Evolutionary conservation across 2,329 filamentous ascomycete genomes (phyloP), one percentile per base, ranked within the genome.

Genomic region (Epichloe baconii): DNA sequence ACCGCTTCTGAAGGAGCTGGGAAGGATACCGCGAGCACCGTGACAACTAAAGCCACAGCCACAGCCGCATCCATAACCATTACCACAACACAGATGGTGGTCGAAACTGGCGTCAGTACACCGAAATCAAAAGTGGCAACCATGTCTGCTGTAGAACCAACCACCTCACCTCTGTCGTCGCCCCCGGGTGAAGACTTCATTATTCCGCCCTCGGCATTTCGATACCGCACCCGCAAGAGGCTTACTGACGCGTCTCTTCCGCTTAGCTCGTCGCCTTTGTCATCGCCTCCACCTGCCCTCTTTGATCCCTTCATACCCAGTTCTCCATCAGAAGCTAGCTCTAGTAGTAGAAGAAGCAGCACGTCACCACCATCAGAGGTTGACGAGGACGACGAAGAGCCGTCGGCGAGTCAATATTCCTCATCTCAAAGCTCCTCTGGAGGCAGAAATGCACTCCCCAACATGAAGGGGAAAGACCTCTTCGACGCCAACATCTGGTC

Each of bases 401-500:
- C 2, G 68, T 65, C 4, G 10, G 63, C 68, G 0, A 72, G 71
- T 15, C 61, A 66, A 2, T 59, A 68, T 23, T 64, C 63, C 44
- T 59, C 60, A 12, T 74, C 71, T 1, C 69, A 74, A 50, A 56
- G 62, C 15, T 68, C 69, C 54, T 61, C 50, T 54, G 65, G 50
- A 5, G 53, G 61, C 10, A 62, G 55, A 54, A 65, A 60, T 38
- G 63, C 64, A 0, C 62, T 83, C 1, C 78, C 79, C 1, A 79
- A 82, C 45, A 76, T 86, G 64, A 85, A 85, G 61, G 84, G 84
- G 2, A 77, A 79, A 51, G 83, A 88, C 59, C 67, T 88, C 3
- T 88, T 88, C 57, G 83, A 87, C 63, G 76, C 77, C 15, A 80
- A 80, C 31, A 79, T 87, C 51, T 88, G 83, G 79, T 71, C 79